Percentiles rank a stretch among this genome's conserved stretches.
Evolutionary conservation across 306 rosid species (phyloP).

Genomic region (Vicia sativa): DNA sequence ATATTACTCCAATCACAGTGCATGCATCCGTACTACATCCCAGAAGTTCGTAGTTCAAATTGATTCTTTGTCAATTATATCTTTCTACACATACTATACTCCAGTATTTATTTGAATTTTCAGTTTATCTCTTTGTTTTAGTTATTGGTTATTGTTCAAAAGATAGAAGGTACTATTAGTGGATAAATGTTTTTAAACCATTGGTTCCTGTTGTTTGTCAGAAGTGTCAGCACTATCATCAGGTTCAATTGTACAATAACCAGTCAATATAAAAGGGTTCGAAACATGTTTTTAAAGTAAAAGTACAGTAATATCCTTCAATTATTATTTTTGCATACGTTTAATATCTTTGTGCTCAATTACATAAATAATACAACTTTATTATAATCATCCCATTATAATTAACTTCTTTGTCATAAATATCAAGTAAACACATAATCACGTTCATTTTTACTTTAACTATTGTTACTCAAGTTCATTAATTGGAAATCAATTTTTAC

Average conservation of each 20-base stretch:
- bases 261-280: not conserved
- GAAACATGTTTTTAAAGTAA: not conserved
- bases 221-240: conserved; percentile 10
- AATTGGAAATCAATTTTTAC: not conserved
- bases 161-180: not conserved
- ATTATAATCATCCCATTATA: too few species aligned
- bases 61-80: too few species aligned
- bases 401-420: too few species aligned
- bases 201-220: conserved; percentile 22
- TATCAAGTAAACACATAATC: not conserved
- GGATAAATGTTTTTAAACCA: conserved; percentile 20
- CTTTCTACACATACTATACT: too few species aligned
- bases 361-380: too few species aligned
- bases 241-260: not conserved
- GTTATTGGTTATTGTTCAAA: conserved; percentile 1
- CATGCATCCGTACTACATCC: too few species aligned
- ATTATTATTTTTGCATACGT: not conserved
- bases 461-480: conserved; percentile 1
- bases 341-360: too few species aligned
- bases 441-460: not conserved
- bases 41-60: too few species aligned
- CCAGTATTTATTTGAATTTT: not conserved
- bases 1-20: too few species aligned
- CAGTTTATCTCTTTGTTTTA: not conserved
- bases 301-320: conserved; percentile 21